Evolutionary conservation across 371 early-diverging fungal genomes (phyloP), one percentile per base, ranked within the genome.

Genomic region (Apophysomyces elegans): DNA sequence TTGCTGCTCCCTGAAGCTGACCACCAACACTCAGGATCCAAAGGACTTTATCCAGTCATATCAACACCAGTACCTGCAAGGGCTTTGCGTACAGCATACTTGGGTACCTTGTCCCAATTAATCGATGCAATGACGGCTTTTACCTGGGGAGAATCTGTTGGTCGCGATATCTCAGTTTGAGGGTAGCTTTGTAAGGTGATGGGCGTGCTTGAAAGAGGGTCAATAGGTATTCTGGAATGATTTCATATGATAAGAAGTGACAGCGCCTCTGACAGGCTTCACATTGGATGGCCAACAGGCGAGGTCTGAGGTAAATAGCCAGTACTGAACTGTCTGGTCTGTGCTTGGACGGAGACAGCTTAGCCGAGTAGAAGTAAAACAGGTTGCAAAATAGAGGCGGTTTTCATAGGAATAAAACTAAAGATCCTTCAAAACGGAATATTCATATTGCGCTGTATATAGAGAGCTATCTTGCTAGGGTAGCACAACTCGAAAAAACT

Each of bases 41-140:
- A 61, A 58, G 56, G 41, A 39, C 63, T 56, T 21, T 74, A 74
- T 39, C 68, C 71, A 7, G 45, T 18, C 54, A 70, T 63, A 35
- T 57, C 63, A 8, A 68, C 61, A 9, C 54, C 46, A 7, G 68
- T 66, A 11, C 68, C 57, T 0, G 62, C 14, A 13, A 65, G 41
- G 21, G 63, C 74, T n/a, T 46, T 39, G 14, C 69, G 73, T 0
- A 79, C 71, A 9, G 80, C 46, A 12, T 70, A 62, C 11, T 72
- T 58, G 18, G 83, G 83, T 0, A 78, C 77, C 21, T 73, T 66
- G 44, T 72, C 64, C 80, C 78, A 80, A 43, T 83, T 76, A 58
- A 80, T 72, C 32, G 76, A 72, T 1, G 59, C 59, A 7, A 78
- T 63, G 50, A 69, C 78, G 1, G 67, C 71, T 39, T 72, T 65